Conservation (phyloP, 768 basidiomycete species). For the Galerina sulciceps region DNA sequence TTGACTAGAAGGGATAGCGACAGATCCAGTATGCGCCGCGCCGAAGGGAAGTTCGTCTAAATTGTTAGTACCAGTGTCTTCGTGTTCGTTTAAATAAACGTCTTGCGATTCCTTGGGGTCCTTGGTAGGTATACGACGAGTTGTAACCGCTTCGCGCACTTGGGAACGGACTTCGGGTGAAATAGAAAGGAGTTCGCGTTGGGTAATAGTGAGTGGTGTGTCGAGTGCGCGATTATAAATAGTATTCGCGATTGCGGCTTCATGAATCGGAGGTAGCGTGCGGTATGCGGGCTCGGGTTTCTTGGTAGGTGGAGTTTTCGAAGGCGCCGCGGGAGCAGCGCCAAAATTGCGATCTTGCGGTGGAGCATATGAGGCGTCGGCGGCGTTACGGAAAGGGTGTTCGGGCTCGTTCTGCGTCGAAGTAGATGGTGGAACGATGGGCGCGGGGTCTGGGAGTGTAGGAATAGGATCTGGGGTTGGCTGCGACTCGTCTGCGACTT, state of each 20-base stretch:
- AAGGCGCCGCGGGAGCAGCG: background rate
- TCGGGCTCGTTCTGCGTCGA: too few species aligned
- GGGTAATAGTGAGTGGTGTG: slow-evolving; percentile 18
- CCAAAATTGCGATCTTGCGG: slow-evolving; percentile 15
- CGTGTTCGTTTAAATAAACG: too few species aligned
- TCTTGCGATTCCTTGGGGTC: too few species aligned
- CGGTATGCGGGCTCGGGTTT: slow-evolving; percentile 20
- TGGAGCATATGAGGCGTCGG: slow-evolving; percentile 19
- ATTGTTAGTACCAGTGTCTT: too few species aligned
- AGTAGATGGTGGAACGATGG: too few species aligned
- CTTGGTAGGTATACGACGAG: slow-evolving; percentile 2
- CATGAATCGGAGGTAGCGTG: slow-evolving; percentile 18
- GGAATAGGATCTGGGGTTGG: too few species aligned
- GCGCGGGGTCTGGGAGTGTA: too few species aligned
- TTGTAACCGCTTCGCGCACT: slow-evolving; percentile 19
- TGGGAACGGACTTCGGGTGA: slow-evolving; percentile 22
- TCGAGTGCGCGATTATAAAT: slow-evolving; percentile 21
- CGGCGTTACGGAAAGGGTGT: slow-evolving; percentile 19
- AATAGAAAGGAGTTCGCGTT: slow-evolving; percentile 21
- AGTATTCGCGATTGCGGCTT: slow-evolving; percentile 11
- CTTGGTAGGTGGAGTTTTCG: background rate
- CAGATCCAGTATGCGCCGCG: too few species aligned
- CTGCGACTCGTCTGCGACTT: too few species aligned
- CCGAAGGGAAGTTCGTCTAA: too few species aligned
- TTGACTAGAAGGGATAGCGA: too few species aligned